Evolutionary conservation across 805 yeast species (phyloP), one percentile per base, ranked within the genome.

Genomic region (Kuraishia piskuri): DNA sequence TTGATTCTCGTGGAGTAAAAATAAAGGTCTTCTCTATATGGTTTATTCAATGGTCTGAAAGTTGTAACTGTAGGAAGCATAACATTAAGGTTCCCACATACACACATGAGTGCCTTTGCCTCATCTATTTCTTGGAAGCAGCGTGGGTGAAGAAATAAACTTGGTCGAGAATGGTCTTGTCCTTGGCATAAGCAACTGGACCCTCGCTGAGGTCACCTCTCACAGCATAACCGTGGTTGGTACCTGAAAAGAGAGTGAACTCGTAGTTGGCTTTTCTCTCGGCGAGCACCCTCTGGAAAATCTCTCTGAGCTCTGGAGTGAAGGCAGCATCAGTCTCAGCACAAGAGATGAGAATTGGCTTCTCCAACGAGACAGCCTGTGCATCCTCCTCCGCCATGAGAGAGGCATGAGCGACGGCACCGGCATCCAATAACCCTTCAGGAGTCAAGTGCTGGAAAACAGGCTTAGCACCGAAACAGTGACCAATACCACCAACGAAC

Each of bases 401-500:
- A 2, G 94, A 85, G 6, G 97, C 97, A 69, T 91, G 97, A 7
- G 94, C 94, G 57, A 80, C 68, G n/a, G 92, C 95, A 61, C 79
- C 89, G 20, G 76, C 86, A 56, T 79, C 78, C 37, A 67, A 51
- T 8, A 58, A 46, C 9, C 68, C 66, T 46, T 67, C 74, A 23
- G 61, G 62, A 6, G 74, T 65, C 36, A 80, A 66, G 55, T 83
- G 78, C 56, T 77, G 81, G 54, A 86, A 60, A 36, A 79, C 82
- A 59, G 73, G 83, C 68, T 83, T 86, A 46, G 89, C 96, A 65
- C 97, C 97, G 58, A 74, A 89, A 71, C 97, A 90, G 72, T 89
- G 83, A 22, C 97, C 96, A 55, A 85, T 70, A 21, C 80, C 79
- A 40, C 47, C 50, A 25, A 55, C 31, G n/a, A 49, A 25, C 22